Base-by-base conservation (phyloP, 139 green algal genomes). In the Closterium sp. region DNA sequence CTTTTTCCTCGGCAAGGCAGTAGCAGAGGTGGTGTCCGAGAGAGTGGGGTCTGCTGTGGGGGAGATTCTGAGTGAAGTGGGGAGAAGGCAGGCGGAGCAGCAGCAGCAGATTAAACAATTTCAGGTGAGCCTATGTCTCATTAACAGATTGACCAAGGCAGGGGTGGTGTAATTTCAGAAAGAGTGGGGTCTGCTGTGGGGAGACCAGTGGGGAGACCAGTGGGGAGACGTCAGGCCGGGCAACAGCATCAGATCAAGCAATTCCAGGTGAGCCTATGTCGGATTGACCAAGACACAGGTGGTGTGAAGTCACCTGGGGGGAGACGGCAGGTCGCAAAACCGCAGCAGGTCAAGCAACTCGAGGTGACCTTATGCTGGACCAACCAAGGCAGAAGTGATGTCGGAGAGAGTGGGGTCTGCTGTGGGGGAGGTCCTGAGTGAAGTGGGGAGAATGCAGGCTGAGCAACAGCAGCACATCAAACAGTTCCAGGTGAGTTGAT, bases 31-130 rank as follows among this genome's bases (percentile, higher is more conserved):
- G 33, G 36, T 93, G 9, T 91, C 91, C 12, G 90, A 93, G 38
- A 30, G 85, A 33, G 21, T 93, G 84, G 90, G 90, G 31, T 43
- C 32, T 2, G 90, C 90, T 21, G 25, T 93, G 33, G 90, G 90
- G 4, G 90, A 93, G 90, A 33, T 93, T 36, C 34, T 93, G 25
- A 93, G 90, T 85, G 85, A 93, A n/a, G 35, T 93, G 28, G 90
- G 85, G 66, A 32, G 76, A 7, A 21, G 31, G 25, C 90, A 93
- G n/a, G 90, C 90, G 23, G 90, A 93, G 85, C 90, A 93, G 85
- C 32, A 69, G 36, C 81, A 90, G 84, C 34, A 90, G 23, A 28
- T 64, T 28, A 87, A 87, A 6, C 85, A 93, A 35, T 93, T 93
- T 8, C 90, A 93, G 90, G 90, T 93, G 34, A 34, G 34, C 85